Evolutionary conservation across 345 rosid genomes (phyloP).

Genomic region (Tarenaya hassleriana): DNA sequence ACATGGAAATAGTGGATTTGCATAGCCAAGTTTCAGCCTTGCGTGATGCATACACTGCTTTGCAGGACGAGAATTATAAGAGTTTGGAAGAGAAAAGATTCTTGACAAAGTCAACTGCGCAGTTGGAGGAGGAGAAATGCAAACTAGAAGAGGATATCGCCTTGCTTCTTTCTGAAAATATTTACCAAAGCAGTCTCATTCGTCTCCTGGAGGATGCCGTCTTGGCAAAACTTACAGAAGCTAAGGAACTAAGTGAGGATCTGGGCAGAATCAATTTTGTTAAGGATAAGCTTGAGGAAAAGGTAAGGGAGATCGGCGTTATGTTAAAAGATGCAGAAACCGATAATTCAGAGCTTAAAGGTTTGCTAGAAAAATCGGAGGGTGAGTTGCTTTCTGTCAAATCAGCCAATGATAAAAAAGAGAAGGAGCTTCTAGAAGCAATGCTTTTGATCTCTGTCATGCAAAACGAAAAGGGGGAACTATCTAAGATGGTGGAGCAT

Average conservation of each 20-base stretch:
- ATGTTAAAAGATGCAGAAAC: conserved; percentile 33
- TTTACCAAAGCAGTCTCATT: conserved; percentile 53
- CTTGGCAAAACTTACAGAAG: conserved; percentile 40
- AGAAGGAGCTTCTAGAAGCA: conserved; percentile 39
- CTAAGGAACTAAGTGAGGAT: conserved; percentile 35
- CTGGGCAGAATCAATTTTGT: conserved; percentile 36
- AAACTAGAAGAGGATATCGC: conserved; percentile 56
- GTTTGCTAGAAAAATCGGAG: conserved; percentile 31
- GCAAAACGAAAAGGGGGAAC: conserved; percentile 36
- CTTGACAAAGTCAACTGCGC: conserved; percentile 37
- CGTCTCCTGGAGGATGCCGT: conserved; percentile 43
- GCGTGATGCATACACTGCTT: conserved; percentile 35
- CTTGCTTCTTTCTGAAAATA: conserved; percentile 37
- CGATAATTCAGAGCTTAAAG: conserved; percentile 36
- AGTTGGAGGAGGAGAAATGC: conserved; percentile 41
- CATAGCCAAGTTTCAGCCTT: conserved; percentile 39
- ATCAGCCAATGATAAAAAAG: conserved; percentile 41
- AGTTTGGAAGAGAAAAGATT: conserved; percentile 41
- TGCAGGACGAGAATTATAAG: conserved; percentile 48
- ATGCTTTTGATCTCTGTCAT: conserved; percentile 33
- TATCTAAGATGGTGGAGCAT: conserved; percentile 41
- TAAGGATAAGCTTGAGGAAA: conserved; percentile 51
- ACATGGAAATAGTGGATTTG: conserved; percentile 43
- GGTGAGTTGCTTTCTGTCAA: conserved; percentile 36
- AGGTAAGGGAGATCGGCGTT: conserved; percentile 35